These are phyloP conservation scores for Neurospora sublineolata DNA, from an alignment of 495 filamentous ascomycete genomes.

Conservation along the genomic window DNA sequence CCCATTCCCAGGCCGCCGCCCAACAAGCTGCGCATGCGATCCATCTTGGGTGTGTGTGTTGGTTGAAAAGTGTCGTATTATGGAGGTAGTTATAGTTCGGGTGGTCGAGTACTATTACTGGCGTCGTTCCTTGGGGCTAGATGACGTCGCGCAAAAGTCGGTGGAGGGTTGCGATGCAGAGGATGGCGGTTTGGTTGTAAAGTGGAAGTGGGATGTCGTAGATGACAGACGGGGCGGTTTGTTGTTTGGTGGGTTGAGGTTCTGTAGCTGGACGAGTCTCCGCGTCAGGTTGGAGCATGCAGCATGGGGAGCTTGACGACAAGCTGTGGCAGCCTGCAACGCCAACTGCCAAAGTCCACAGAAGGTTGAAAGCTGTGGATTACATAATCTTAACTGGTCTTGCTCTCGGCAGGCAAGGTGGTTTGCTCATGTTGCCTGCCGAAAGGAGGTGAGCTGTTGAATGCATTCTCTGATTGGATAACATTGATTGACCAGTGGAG, in stretches of 20 bases:
- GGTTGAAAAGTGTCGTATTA: background rate
- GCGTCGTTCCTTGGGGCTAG: background rate
- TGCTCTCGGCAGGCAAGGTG: background rate
- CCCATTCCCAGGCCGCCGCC: constrained; percentile 66
- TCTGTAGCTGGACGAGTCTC: background rate
- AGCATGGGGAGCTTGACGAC: constrained; percentile 16
- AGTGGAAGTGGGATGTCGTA: background rate
- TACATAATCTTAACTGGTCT: constrained; percentile 10
- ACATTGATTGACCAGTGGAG: background rate
- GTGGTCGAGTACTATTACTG: background rate
- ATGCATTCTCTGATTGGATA: background rate
- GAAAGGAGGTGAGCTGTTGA: background rate
- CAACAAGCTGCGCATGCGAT: constrained; percentile 76
- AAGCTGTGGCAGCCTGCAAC: constrained; percentile 27
- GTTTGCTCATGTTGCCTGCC: background rate
- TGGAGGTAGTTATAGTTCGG: background rate
- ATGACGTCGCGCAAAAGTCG: background rate
- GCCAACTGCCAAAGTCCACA: background rate
- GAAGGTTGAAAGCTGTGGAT: constrained; percentile 3
- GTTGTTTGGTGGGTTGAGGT: background rate
- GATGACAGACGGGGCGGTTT: background rate
- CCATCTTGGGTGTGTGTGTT: constrained; percentile 43
- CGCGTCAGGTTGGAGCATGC: background rate
- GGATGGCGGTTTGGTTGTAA: background rate
- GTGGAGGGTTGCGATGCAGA: background rate